Conservation (phyloP, 2,329 filamentous ascomycete species). For the Colletotrichum agaves region DNA sequence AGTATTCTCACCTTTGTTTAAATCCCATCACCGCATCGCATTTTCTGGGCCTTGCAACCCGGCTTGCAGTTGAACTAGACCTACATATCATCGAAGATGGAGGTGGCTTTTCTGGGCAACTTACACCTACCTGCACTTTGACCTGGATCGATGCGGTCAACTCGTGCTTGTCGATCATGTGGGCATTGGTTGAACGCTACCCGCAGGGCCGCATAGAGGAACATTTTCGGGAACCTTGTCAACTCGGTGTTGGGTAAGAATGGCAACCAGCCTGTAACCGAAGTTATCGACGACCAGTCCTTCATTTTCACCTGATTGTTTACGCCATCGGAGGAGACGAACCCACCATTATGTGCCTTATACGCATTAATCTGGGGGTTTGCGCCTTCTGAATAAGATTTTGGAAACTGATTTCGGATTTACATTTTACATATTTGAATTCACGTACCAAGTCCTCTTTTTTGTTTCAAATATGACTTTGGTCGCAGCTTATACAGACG, state of each 20-base stretch:
- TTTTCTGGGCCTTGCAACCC: conserved; percentile 33
- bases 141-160: conserved; percentile 36
- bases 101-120: conserved; percentile 38
- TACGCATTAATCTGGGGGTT: conserved; percentile 37
- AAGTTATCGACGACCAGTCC: not conserved
- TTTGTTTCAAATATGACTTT: no score
- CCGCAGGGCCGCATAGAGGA: conserved; percentile 42
- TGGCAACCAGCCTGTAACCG: not conserved
- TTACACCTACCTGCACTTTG: conserved; percentile 18
- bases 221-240: conserved; percentile 41
- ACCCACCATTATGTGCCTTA: conserved; percentile 21
- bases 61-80: conserved; percentile 31
- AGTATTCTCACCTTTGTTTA: conserved; percentile 32
- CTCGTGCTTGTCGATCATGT: conserved; percentile 41
- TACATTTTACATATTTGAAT: no score
- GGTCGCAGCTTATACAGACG: no score
- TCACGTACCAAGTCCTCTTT: no score
- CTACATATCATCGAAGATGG: conserved; percentile 23
- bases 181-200: conserved; percentile 46
- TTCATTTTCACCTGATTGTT: conserved; percentile 31
- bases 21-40: conserved; percentile 37
- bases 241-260: conserved; percentile 5
- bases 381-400: not conserved
- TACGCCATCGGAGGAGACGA: not conserved
- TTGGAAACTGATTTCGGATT: no score